phyloP scores from a whole-genome alignment of 192 early-diverging fungal species.

The Coemansia furcata region DNA sequence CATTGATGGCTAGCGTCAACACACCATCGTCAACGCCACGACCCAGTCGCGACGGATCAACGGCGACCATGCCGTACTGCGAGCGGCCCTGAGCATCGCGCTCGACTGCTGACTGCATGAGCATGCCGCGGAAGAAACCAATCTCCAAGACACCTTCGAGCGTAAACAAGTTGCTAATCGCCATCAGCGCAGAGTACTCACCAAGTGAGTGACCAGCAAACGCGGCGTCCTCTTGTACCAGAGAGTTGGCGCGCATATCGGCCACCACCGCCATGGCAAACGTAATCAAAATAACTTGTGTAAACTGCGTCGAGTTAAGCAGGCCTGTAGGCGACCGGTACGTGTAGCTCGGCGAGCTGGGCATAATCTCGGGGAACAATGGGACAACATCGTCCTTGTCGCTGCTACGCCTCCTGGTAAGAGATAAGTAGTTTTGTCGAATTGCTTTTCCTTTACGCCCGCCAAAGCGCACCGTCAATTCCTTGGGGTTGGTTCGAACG shows the following conservation, averaged over 20 bases:
- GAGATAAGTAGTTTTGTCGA: neutral
- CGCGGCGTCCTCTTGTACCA: slow-evolving; percentile 72
- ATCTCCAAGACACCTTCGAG: slow-evolving; percentile 83
- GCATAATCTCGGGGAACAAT: slow-evolving; percentile 57
- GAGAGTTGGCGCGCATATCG: slow-evolving; percentile 81
- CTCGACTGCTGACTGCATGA: slow-evolving; percentile 90
- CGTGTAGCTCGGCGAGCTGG: slow-evolving; percentile 71
- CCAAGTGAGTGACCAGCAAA: slow-evolving; percentile 95
- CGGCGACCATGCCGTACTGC: slow-evolving; percentile 91
- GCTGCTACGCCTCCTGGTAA: neutral
- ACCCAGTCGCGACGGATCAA: slow-evolving; percentile 82
- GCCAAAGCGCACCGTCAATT: neutral
- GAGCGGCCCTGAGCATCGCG: slow-evolving; percentile 77
- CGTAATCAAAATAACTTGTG: slow-evolving; percentile 78
- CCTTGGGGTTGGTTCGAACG: neutral
- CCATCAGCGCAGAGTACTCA: slow-evolving; percentile 82
- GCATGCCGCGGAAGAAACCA: slow-evolving; percentile 92
- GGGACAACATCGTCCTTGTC: too few species aligned
- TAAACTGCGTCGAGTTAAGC: slow-evolving; percentile 91
- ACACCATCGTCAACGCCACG: slow-evolving; percentile 74
- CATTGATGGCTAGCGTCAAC: slow-evolving; percentile 62
- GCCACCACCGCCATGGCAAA: slow-evolving; percentile 85
- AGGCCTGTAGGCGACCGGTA: slow-evolving; percentile 78
- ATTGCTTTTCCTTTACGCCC: neutral
- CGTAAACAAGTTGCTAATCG: slow-evolving; percentile 75